phyloP scores from a whole-genome alignment of 2,329 filamentous ascomycete genomes.

The Arthrobotrys sinensis region DNA sequence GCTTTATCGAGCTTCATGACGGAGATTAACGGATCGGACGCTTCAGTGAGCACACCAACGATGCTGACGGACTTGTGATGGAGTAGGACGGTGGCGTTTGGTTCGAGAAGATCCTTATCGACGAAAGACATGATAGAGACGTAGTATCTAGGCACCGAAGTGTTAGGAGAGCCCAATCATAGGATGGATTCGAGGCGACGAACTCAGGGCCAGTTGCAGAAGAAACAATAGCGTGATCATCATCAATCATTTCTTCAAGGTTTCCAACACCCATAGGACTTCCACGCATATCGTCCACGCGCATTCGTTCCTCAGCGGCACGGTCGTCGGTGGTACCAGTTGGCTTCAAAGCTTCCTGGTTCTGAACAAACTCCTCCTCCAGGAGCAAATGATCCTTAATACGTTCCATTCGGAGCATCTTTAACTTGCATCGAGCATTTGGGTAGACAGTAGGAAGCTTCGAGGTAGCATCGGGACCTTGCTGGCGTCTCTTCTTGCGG shows the following conservation, averaged over 20 bases:
- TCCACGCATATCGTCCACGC: constrained; percentile 98
- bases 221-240: constrained; percentile 98
- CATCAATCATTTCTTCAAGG: constrained; percentile 97
- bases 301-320: constrained; percentile 92
- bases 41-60: constrained; percentile 95
- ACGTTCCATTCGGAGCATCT: constrained; percentile 97
- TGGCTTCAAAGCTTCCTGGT: constrained; percentile 91
- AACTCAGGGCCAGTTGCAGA: constrained; percentile 98
- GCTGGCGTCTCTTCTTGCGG: constrained; percentile 97
- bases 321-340: constrained; percentile 82
- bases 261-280: constrained; percentile 99
- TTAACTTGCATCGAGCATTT: constrained; percentile 96
- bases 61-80: constrained; percentile 99
- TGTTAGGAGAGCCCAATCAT: constrained; percentile 3
- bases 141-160: constrained; percentile 71
- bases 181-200: constrained; percentile 13
- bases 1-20: constrained; percentile 99
- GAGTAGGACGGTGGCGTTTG: constrained; percentile 92
- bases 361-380: constrained; percentile 99
- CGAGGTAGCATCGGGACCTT: constrained; percentile 91
- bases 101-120: constrained; percentile 97
- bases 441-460: constrained; percentile 96
- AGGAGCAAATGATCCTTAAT: constrained; percentile 97
- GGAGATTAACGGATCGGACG: constrained; percentile 93
- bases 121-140: constrained; percentile 99